Conservation (phyloP, 2,329 filamentous ascomycete species). For the Ceratocystis harringtonii region DNA sequence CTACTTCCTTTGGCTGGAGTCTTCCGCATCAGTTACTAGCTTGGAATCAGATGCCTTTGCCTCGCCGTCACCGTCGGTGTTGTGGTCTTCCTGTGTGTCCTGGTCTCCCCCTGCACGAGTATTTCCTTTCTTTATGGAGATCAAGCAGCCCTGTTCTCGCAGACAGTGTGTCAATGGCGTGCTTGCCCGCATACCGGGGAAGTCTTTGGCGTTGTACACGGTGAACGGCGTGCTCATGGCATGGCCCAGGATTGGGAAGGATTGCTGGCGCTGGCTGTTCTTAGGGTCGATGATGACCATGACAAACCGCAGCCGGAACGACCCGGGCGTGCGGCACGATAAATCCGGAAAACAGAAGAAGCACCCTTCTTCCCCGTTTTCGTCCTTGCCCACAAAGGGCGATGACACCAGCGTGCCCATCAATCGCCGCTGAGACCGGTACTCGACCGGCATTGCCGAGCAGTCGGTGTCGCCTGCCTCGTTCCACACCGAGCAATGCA, state of each 20-base stretch:
- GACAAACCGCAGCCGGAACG: slow-evolving; percentile 60
- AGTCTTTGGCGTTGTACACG: slow-evolving; percentile 74
- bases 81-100: slow-evolving; percentile 28
- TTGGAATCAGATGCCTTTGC: not conserved
- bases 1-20: not conserved
- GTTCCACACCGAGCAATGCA: slow-evolving; percentile 65
- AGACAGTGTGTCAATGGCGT: slow-evolving; percentile 58
- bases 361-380: slow-evolving; percentile 56
- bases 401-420: slow-evolving; percentile 70
- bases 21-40: not conserved
- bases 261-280: slow-evolving; percentile 30
- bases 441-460: slow-evolving; percentile 56
- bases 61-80: not conserved
- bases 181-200: slow-evolving; percentile 69
- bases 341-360: slow-evolving; percentile 80
- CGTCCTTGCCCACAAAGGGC: slow-evolving; percentile 61
- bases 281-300: slow-evolving; percentile 50
- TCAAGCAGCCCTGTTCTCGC: slow-evolving; percentile 67
- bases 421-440: slow-evolving; percentile 55
- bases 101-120: slow-evolving; percentile 38
- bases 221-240: slow-evolving; percentile 56
- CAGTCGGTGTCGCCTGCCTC: slow-evolving; percentile 51
- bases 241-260: slow-evolving; percentile 37
- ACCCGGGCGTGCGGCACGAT: slow-evolving; percentile 61
- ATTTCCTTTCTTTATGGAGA: slow-evolving; percentile 76